These are phyloP conservation scores for Globisporangium middletonii DNA, from an alignment of 352 stramenopile genomes.

Conservation along the genomic window DNA sequence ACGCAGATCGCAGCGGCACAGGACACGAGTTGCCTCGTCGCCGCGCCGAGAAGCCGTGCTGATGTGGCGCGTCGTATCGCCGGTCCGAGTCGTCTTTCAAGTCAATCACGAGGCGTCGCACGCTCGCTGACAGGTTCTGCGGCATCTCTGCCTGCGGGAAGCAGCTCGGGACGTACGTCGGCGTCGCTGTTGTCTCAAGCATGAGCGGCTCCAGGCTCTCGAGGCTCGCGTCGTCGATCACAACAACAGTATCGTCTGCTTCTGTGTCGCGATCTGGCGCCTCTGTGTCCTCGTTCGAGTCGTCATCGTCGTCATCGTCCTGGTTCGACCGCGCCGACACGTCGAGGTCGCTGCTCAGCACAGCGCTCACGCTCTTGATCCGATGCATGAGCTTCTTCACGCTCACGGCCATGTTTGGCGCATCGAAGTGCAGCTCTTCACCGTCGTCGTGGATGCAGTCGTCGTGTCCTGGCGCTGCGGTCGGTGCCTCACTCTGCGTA, in stretches of 20 bases:
- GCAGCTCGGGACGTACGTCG: slow-evolving; percentile 13
- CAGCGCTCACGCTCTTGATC: slow-evolving; percentile 12
- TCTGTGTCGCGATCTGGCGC: background rate
- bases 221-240: background rate
- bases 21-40: slow-evolving; percentile 70
- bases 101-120: slow-evolving; percentile 71
- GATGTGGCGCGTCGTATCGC: slow-evolving; percentile 12
- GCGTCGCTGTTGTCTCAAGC: slow-evolving; percentile 7
- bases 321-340: slow-evolving; percentile 11
- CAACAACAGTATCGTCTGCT: slow-evolving; percentile 4
- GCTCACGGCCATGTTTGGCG: slow-evolving; percentile 10
- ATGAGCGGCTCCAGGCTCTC: slow-evolving; percentile 10
- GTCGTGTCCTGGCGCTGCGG: background rate
- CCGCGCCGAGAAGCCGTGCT: slow-evolving; percentile 14
- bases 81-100: slow-evolving; percentile 65
- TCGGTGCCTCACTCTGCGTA: too few species aligned
- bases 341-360: background rate
- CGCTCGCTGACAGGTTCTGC: slow-evolving; percentile 61
- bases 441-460: slow-evolving; percentile 1
- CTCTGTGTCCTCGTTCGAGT: slow-evolving; percentile 1
- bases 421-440: slow-evolving; percentile 14
- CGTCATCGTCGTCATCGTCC: slow-evolving; percentile 11
- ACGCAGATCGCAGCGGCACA: slow-evolving; percentile 7
- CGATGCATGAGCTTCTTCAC: slow-evolving; percentile 16
- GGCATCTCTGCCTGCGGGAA: slow-evolving; percentile 38